These are phyloP conservation scores for Brassica juncea DNA, from an alignment of 345 rosid species.

Conservation along the genomic window DNA sequence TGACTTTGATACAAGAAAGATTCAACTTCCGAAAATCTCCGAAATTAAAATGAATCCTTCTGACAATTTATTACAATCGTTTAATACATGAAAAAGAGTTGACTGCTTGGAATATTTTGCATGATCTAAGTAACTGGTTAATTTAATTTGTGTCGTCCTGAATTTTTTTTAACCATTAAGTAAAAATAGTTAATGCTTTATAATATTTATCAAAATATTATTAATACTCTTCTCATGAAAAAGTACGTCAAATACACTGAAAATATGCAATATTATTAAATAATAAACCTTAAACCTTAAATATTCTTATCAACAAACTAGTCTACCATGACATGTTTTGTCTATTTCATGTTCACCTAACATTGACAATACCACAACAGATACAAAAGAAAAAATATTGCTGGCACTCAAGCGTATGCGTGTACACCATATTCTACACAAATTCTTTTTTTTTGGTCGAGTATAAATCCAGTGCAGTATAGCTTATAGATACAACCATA, in stretches of 20 bases:
- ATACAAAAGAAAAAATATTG: neutral
- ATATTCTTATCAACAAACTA: neutral
- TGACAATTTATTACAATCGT: neutral
- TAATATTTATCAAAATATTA: neutral
- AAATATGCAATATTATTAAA: neutral
- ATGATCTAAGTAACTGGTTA: neutral
- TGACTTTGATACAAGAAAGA: neutral
- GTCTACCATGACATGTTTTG: neutral
- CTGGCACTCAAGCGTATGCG: slow-evolving; percentile 1
- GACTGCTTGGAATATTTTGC: neutral
- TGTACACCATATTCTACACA: neutral
- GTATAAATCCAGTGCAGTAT: neutral
- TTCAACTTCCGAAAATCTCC: neutral
- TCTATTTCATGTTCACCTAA: slow-evolving; percentile 1
- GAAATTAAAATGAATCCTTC: neutral
- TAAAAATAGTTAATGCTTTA: neutral
- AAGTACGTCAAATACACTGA: neutral
- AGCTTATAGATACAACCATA: neutral
- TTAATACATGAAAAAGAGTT: neutral
- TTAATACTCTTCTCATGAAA: neutral
- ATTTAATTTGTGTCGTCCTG: neutral
- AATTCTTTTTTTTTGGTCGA: neutral
- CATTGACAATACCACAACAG: neutral
- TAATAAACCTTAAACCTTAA: neutral
- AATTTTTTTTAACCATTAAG: neutral